Conservation (phyloP, 2,329 filamentous ascomycete species). For the Hortaea sp. region DNA sequence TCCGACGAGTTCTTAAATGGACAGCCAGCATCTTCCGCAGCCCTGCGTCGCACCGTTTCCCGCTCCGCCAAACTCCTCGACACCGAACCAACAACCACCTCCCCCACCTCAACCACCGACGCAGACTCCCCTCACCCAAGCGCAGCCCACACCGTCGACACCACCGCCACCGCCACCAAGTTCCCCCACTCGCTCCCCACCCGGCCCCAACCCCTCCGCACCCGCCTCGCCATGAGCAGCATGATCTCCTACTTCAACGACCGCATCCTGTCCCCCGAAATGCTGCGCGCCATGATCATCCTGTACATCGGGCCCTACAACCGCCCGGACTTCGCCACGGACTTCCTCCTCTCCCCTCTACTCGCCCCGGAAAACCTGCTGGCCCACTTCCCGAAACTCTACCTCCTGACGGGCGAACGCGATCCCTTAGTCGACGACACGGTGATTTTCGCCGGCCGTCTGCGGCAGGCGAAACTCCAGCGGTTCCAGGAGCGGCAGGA, state of each 20-base stretch:
- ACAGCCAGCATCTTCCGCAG: neutral
- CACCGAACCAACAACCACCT: neutral
- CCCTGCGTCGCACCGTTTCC: neutral
- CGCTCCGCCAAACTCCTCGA: neutral
- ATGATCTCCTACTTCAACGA: slow-evolving; percentile 99
- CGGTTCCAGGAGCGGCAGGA: slow-evolving; percentile 47
- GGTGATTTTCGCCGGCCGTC: slow-evolving; percentile 81
- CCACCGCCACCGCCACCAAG: slow-evolving; percentile 2
- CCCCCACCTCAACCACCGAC: neutral
- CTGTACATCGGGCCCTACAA: slow-evolving; percentile 91
- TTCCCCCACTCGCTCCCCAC: slow-evolving; percentile 13
- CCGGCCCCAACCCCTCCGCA: slow-evolving; percentile 49
- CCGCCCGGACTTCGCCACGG: slow-evolving; percentile 81
- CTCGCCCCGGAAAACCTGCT: slow-evolving; percentile 78
- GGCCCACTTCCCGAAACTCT: slow-evolving; percentile 82
- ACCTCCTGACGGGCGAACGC: slow-evolving; percentile 87
- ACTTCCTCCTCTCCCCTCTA: slow-evolving; percentile 83
- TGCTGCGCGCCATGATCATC: slow-evolving; percentile 99
- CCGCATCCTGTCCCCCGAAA: slow-evolving; percentile 85
- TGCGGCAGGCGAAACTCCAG: slow-evolving; percentile 66
- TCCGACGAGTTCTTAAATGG: slow-evolving; percentile 61
- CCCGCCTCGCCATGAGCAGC: slow-evolving; percentile 85
- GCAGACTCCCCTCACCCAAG: neutral
- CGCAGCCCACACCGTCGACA: slow-evolving; percentile 21
- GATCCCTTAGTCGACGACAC: slow-evolving; percentile 96